Evolutionary conservation across 305 asterid species (phyloP).

Genomic region (Euphrasia arctica): DNA sequence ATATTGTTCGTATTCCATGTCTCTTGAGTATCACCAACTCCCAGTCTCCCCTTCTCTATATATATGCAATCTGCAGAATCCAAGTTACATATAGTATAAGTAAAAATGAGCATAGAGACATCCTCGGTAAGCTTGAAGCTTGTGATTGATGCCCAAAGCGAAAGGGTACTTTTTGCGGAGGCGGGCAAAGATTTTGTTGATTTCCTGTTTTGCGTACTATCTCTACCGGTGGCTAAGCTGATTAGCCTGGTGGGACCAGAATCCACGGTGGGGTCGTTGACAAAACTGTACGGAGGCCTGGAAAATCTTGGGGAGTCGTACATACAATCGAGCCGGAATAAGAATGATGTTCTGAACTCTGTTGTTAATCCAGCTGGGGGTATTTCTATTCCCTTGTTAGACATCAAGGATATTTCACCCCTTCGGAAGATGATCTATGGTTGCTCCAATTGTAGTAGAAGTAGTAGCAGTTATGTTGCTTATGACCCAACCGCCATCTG

Average conservation of each 20-base stretch:
- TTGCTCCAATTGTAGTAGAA: too few relatives aligned
- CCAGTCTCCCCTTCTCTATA: too few relatives aligned
- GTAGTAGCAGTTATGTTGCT: too few relatives aligned
- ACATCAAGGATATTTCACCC: neutral
- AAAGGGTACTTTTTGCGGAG: conserved; percentile 34
- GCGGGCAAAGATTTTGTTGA: conserved; percentile 38
- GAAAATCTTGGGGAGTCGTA: conserved; percentile 22
- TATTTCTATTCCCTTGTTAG: conserved; percentile 15
- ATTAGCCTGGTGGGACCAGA: conserved; percentile 11
- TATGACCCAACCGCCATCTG: too few relatives aligned
- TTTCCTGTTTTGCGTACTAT: conserved; percentile 35
- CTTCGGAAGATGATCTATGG: too few relatives aligned
- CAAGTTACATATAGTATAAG: too few relatives aligned
- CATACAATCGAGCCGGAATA: conserved; percentile 22
- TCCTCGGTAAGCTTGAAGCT: conserved; percentile 28
- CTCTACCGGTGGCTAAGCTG: conserved; percentile 28
- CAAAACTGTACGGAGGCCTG: conserved; percentile 33
- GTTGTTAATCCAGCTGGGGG: neutral
- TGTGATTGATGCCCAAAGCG: conserved; percentile 23
- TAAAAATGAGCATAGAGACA: too few relatives aligned
- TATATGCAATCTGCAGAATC: too few relatives aligned
- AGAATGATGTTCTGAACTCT: conserved; percentile 28
- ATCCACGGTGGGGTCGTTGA: conserved; percentile 29
- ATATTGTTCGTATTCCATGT: too few relatives aligned
- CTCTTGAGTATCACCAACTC: too few relatives aligned